These are phyloP conservation scores for Iberis pinnata DNA, from an alignment of 345 rosid species.

Conservation along the genomic window DNA sequence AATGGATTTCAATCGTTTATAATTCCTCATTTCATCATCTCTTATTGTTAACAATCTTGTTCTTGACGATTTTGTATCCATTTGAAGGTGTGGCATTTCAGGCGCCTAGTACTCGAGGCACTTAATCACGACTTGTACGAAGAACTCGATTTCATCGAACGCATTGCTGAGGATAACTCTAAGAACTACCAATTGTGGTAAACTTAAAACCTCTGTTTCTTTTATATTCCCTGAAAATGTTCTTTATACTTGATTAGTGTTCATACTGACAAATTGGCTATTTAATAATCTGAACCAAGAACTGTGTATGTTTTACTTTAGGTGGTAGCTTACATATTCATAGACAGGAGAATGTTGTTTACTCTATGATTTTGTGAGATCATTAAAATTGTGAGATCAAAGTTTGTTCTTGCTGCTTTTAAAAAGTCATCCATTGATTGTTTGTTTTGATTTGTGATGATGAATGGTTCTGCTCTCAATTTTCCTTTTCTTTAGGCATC, in stretches of 20 bases:
- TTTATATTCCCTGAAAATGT: background rate
- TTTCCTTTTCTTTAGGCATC: slow-evolving; percentile 54
- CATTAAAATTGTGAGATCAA: background rate
- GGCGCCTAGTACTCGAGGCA: slow-evolving; percentile 60
- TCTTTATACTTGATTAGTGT: background rate
- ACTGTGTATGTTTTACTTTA: background rate
- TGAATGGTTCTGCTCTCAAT: background rate
- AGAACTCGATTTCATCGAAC: slow-evolving; percentile 53
- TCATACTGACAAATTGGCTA: background rate
- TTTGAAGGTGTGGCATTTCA: slow-evolving; percentile 88
- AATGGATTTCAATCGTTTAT: background rate
- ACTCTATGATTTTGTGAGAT: background rate
- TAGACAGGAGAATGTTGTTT: background rate
- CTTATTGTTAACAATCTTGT: background rate
- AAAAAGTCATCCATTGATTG: background rate
- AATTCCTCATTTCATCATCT: background rate
- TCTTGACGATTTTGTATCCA: background rate
- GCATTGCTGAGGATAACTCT: slow-evolving; percentile 52
- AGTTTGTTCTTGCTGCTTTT: background rate
- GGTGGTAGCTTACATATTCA: background rate
- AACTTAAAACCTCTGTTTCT: slow-evolving; percentile 13
- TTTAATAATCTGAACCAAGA: background rate
- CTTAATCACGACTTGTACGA: slow-evolving; percentile 38
- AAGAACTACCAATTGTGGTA: slow-evolving; percentile 92
- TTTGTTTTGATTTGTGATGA: slow-evolving; percentile 4